Percentiles rank a stretch among this genome's conserved stretches.
phyloP scores from a whole-genome alignment of 2,329 filamentous ascomycete species.

The Fonsecaea erecta region DNA sequence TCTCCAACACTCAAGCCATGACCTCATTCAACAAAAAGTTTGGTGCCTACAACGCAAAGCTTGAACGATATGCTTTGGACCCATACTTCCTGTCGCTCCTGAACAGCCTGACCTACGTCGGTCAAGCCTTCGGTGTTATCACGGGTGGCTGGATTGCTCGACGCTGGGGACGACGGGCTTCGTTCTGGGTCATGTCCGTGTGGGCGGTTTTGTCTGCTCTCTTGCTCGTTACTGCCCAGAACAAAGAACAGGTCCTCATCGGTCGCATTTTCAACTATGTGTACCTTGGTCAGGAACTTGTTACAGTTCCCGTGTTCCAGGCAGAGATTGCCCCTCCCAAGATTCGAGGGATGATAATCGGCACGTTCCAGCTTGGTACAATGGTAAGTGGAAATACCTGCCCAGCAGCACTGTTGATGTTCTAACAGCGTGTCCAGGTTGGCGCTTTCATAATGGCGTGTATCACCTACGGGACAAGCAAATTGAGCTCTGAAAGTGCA shows the following conservation, averaged over 20 bases:
- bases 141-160: conserved; percentile 19
- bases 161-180: conserved; percentile 19
- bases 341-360: conserved; percentile 24
- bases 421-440: conserved; percentile 7
- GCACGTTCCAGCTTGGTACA: conserved; percentile 24
- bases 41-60: conserved; percentile 12
- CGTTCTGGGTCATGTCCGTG: conserved; percentile 21
- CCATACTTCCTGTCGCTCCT: conserved; percentile 24
- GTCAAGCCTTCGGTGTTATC: conserved; percentile 21
- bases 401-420: not conserved
- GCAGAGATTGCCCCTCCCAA: conserved; percentile 23
- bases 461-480: conserved; percentile 24
- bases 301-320: conserved; percentile 22
- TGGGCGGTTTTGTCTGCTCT: conserved; percentile 23
- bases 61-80: conserved; percentile 13
- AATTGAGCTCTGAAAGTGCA: conserved; percentile 12
- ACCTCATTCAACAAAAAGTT: conserved; percentile 18
- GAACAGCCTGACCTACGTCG: conserved; percentile 22
- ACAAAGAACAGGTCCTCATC: conserved; percentile 24
- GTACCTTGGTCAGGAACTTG: conserved; percentile 27
- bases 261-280: conserved; percentile 27
- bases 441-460: conserved; percentile 22
- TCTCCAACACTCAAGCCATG: conserved; percentile 23
- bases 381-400: conserved; percentile 15
- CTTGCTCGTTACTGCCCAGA: conserved; percentile 21